Conservation (phyloP, 73 alveolate genomes). For the Paramecium sexaurelia region DNA sequence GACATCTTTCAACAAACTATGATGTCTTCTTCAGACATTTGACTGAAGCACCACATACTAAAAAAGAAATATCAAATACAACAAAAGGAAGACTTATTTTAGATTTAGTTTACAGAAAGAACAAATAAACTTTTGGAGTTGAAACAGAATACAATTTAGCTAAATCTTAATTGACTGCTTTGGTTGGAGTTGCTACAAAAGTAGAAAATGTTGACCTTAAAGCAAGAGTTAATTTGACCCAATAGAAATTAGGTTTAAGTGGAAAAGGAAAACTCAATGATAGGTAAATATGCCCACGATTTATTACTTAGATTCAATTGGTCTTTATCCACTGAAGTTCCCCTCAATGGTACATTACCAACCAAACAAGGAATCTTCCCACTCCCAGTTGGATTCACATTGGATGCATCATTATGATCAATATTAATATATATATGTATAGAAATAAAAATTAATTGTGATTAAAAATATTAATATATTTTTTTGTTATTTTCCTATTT, state of each 20-base stretch:
- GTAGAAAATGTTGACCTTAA: neutral
- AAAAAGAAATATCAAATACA: neutral
- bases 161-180: neutral
- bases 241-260: neutral
- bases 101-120: neutral
- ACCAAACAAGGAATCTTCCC: neutral
- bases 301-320: neutral
- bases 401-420: neutral
- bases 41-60: neutral
- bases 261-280: neutral
- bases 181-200: neutral
- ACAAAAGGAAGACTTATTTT: neutral
- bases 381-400: slow-evolving; percentile 28
- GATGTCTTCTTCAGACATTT: slow-evolving; percentile 26
- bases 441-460: neutral
- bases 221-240: neutral
- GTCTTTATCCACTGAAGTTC: neutral
- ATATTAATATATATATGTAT: neutral
- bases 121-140: neutral
- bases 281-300: neutral
- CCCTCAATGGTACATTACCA: neutral
- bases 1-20: neutral
- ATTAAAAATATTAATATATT: neutral
- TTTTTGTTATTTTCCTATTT: neutral
- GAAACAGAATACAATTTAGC: neutral